A percentile compares a stretch with the other conserved stretches of the same genome.
Evolutionary conservation across 768 basidiomycete species (phyloP).

Genomic region (Naganishia randhawae): DNA sequence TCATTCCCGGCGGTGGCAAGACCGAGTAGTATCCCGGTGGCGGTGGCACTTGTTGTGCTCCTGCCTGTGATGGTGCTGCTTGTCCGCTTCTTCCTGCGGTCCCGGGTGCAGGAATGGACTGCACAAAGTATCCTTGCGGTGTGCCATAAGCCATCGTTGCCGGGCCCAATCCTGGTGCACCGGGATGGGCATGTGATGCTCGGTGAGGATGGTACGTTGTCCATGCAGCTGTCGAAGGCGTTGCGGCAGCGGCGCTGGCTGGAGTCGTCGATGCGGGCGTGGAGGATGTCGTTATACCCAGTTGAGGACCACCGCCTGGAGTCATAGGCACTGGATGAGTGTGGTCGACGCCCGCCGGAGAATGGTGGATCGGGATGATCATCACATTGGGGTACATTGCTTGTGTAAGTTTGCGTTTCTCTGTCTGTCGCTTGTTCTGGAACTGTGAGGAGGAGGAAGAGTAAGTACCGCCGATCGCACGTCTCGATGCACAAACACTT

Average conservation of each 20-base stretch:
- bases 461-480: neutral
- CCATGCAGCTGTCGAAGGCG: neutral
- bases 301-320: neutral
- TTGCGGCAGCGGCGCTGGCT: neutral
- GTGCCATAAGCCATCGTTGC: neutral
- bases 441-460: conserved; percentile 18
- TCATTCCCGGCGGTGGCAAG: conserved; percentile 1
- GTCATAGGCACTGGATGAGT: neutral
- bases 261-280: too few relatives aligned
- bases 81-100: neutral
- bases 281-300: neutral
- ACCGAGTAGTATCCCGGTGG: neutral
- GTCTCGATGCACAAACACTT: neutral
- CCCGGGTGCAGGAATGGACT: neutral
- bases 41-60: neutral
- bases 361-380: conserved; percentile 29
- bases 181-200: conserved; percentile 3
- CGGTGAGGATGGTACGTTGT: conserved; percentile 20
- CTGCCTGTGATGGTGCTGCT: neutral
- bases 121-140: neutral
- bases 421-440: conserved; percentile 32
- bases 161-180: neutral
- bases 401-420: conserved; percentile 29
- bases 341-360: neutral
- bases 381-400: conserved; percentile 27